These are phyloP conservation scores for Fusarium zealandicum DNA, from an alignment of 2,329 filamentous ascomycete genomes.

Conservation along the genomic window DNA sequence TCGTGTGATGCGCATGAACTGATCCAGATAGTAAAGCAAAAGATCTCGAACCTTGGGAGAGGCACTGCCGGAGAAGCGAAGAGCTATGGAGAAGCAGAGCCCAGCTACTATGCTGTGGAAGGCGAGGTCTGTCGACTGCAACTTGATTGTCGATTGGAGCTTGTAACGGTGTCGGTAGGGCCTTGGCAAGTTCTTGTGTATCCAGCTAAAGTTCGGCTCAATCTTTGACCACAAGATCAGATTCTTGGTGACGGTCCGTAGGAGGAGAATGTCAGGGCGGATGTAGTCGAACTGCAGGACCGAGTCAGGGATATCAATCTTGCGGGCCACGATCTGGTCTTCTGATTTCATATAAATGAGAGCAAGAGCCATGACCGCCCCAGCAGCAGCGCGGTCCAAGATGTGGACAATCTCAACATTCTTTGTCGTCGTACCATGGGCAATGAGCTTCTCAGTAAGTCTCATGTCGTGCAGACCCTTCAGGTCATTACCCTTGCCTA, in stretches of 20 bases:
- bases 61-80: constrained; percentile 77
- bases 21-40: constrained; percentile 82
- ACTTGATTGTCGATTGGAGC: constrained; percentile 64
- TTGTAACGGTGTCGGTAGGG: constrained; percentile 70
- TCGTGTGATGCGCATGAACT: constrained; percentile 80
- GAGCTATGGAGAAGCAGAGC: constrained; percentile 79
- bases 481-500: constrained; percentile 88
- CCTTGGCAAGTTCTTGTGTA: constrained; percentile 74
- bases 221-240: constrained; percentile 93
- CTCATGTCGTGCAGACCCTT: constrained; percentile 93
- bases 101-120: constrained; percentile 93
- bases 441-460: constrained; percentile 85
- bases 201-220: constrained; percentile 75
- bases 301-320: constrained; percentile 92
- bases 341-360: constrained; percentile 98
- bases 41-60: constrained; percentile 78
- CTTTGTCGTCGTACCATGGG: constrained; percentile 86
- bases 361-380: constrained; percentile 87
- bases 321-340: constrained; percentile 83
- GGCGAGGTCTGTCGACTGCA: constrained; percentile 85
- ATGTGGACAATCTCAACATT: constrained; percentile 92
- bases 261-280: constrained; percentile 87
- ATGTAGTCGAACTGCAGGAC: constrained; percentile 94
- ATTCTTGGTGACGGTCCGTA: constrained; percentile 88
- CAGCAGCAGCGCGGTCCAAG: constrained; percentile 89